Percentiles rank a stretch among this genome's conserved stretches.
These are phyloP conservation scores for Leptographium flavum DNA, from an alignment of 2,329 filamentous ascomycete species.

Conservation along the genomic window DNA sequence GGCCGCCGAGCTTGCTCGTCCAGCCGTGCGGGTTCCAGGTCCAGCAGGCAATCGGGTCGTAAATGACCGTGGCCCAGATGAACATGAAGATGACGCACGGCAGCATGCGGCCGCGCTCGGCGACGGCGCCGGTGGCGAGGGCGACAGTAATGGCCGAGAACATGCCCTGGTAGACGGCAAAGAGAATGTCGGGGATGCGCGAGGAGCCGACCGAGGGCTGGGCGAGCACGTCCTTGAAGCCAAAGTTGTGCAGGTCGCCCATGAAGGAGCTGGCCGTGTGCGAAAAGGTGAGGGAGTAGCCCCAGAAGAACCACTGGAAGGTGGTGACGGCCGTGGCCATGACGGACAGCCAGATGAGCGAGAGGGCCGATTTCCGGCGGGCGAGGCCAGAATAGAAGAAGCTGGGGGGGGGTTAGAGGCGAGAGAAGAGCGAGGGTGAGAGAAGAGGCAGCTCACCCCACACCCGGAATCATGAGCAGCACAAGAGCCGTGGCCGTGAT, in stretches of 20 bases:
- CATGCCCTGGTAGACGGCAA: constrained; percentile 79
- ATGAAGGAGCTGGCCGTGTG: constrained; percentile 64
- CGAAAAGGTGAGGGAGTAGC: constrained; percentile 70
- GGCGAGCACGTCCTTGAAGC: constrained; percentile 61
- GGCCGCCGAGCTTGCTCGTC: constrained; percentile 63
- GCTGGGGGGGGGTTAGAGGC: constrained; percentile 15
- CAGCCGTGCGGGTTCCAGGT: constrained; percentile 80
- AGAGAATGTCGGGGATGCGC: constrained; percentile 69
- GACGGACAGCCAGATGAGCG: constrained; percentile 78
- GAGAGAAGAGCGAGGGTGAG: neutral
- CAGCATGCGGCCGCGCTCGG: constrained; percentile 76
- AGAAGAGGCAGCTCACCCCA: constrained; percentile 38
- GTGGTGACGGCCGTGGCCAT: constrained; percentile 74
- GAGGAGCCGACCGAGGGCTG: constrained; percentile 59
- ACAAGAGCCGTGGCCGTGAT: constrained; percentile 71
- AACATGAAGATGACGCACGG: constrained; percentile 89
- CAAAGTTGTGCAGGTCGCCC: constrained; percentile 67
- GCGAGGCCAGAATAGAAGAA: constrained; percentile 93
- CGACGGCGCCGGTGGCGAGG: constrained; percentile 61
- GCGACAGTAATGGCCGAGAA: constrained; percentile 79
- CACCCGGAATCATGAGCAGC: constrained; percentile 83
- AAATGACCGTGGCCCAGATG: constrained; percentile 78
- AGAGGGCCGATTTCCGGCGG: constrained; percentile 76
- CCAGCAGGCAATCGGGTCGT: constrained; percentile 90
- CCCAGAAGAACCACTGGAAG: constrained; percentile 95